Evolutionary conservation across 2,329 filamentous ascomycete genomes (phyloP).

Genomic region (Paracoccidioides lutzii): DNA sequence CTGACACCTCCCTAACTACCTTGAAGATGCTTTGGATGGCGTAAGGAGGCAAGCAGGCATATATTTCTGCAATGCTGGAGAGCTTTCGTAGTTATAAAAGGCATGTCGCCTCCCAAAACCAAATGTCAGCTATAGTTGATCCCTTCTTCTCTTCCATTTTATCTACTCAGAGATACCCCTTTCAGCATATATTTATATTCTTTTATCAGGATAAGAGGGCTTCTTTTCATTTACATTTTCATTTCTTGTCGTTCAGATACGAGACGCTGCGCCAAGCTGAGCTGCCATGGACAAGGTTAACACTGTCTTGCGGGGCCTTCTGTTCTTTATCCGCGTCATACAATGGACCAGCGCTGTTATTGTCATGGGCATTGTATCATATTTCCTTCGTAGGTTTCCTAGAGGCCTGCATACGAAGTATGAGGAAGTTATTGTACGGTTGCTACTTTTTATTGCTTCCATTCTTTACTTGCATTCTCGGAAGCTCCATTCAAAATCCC

Average conservation of each 20-base stretch:
- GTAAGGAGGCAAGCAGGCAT: no score
- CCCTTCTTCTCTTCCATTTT: background rate
- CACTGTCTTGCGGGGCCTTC: conserved; percentile 1
- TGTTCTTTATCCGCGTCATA: conserved; percentile 14
- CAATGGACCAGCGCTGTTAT: conserved; percentile 30
- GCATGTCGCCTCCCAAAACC: no score
- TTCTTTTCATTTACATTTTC: no score
- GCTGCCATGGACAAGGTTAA: background rate
- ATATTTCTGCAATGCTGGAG: no score
- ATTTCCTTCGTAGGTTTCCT: conserved; percentile 24
- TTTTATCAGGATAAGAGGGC: no score
- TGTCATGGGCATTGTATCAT: conserved; percentile 30
- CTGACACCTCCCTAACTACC: no score
- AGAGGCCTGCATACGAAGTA: conserved; percentile 26
- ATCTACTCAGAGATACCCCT: background rate
- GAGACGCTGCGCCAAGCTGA: background rate
- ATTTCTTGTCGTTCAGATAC: background rate
- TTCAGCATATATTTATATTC: background rate
- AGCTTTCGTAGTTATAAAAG: no score
- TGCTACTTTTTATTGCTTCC: background rate
- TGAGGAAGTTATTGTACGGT: conserved; percentile 28
- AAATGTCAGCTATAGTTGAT: no score
- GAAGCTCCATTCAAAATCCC: background rate
- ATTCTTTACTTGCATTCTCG: background rate
- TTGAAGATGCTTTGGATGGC: no score